Percentiles rank a stretch among this genome's conserved stretches.
phyloP scores from a whole-genome alignment of 139 green algal genomes.

The Volvox reticuliferus region DNA sequence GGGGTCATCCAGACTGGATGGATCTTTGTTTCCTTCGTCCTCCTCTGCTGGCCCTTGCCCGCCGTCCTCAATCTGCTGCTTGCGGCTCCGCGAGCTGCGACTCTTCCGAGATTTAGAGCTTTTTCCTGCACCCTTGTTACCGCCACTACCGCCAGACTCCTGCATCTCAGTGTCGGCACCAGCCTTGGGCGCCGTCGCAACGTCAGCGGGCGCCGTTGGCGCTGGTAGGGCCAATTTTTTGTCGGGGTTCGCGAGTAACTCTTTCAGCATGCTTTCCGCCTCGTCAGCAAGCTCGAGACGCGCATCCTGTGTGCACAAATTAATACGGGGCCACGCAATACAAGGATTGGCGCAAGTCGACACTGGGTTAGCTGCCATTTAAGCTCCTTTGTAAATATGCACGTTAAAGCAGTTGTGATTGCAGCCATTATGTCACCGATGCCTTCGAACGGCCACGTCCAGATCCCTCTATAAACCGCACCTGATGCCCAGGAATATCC shows the following conservation, averaged over 20 bases:
- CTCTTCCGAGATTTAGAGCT: background rate
- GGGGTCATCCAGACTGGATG: constrained; percentile 39
- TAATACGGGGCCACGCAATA: background rate
- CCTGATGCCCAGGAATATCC: constrained; percentile 37
- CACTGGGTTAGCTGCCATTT: too few relatives aligned
- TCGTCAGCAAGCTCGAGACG: background rate
- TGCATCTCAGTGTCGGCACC: constrained; percentile 23
- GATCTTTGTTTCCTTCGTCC: constrained; percentile 37
- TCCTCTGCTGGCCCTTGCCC: background rate
- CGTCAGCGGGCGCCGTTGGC: background rate
- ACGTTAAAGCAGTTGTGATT: too few relatives aligned
- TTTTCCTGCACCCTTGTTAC: background rate
- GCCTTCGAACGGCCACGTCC: too few relatives aligned
- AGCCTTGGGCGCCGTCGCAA: background rate
- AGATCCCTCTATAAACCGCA: background rate
- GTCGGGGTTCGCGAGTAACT: constrained; percentile 9
- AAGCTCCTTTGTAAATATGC: too few relatives aligned
- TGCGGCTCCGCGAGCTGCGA: background rate
- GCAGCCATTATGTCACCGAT: too few relatives aligned
- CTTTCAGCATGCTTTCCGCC: constrained; percentile 25
- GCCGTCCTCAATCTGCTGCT: background rate
- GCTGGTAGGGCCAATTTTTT: background rate
- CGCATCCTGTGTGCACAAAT: constrained; percentile 3
- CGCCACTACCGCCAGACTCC: background rate
- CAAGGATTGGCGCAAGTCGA: too few relatives aligned